A percentile compares a stretch with the other conserved stretches of the same genome.
phyloP scores from a whole-genome alignment of 2,329 filamentous ascomycete genomes.

The Aspergillus novofumigatus region DNA sequence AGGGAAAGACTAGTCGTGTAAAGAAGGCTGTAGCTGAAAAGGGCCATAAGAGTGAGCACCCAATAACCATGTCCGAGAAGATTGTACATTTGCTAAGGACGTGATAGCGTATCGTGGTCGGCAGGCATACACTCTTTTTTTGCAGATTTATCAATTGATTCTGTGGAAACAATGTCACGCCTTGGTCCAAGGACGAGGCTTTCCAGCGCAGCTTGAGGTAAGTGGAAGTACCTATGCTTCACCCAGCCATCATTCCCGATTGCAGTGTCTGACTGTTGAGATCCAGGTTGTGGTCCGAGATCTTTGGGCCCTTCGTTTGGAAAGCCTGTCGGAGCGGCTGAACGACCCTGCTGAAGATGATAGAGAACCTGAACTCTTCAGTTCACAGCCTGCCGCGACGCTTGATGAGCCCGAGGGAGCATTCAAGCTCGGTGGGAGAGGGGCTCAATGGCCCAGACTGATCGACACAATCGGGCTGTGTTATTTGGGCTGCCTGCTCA shows the following conservation, averaged over 20 bases:
- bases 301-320: conserved; percentile 75
- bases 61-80: background rate
- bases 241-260: background rate
- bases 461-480: conserved; percentile 73
- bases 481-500: conserved; percentile 71
- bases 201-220: conserved; percentile 71
- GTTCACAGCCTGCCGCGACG: conserved; percentile 52
- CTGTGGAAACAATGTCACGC: conserved; percentile 76
- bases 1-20: conserved; percentile 53
- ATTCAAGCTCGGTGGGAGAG: conserved; percentile 31
- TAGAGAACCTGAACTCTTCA: conserved; percentile 51
- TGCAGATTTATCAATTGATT: conserved; percentile 80
- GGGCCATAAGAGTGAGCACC: conserved; percentile 44
- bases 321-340: conserved; percentile 49
- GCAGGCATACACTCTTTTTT: conserved; percentile 69
- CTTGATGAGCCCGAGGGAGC: conserved; percentile 39
- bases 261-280: conserved; percentile 7
- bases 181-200: conserved; percentile 62
- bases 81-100: conserved; percentile 44
- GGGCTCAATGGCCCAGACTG: conserved; percentile 56
- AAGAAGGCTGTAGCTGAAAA: conserved; percentile 55
- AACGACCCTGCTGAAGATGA: conserved; percentile 34
- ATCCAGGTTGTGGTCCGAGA: conserved; percentile 65
- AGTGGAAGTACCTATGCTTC: background rate
- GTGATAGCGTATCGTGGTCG: conserved; percentile 53